Evolutionary conservation across 2,329 filamentous ascomycete species (phyloP), one percentile per base, ranked within the genome.

Genomic region (Venturia nashicola): DNA sequence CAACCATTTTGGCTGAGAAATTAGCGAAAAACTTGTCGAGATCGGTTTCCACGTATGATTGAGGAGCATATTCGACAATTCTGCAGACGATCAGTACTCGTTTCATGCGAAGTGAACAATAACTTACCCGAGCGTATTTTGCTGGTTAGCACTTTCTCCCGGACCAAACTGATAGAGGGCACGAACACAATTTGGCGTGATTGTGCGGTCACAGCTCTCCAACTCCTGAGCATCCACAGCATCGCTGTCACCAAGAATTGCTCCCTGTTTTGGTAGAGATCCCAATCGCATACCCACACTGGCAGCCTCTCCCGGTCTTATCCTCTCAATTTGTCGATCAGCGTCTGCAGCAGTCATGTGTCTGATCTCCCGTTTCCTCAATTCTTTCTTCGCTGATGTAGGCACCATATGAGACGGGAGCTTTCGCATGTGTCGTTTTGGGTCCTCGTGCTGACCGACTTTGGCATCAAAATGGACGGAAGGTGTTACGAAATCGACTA

Each of bases 351-450:
- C 39, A 64, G 27, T 64, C 23, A 68, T n/a, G 76, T 66, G 68
- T 84, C 86, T 51, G 77, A 77, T 0, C 83, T 82, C 0, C 82
- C 85, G 67, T 86, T 83, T 68, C 27, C 27, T 27, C 80, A 78
- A 16, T 12, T 59, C 51, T 34, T 39, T 46, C 51, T 59, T 63
- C 9, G 51, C 51, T 14, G 51, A 57, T 7, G 27, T 36, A 36
- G 51, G 67, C 14, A 78, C 69, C 32, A 68, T 64, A 64, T 70
- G 61, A 69, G 68, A 60, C 67, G 68, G 44, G 7, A 57, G 51
- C 27, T 67, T 66, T 67, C 67, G 40, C 46, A 32, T 14, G 34
- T 36, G 11, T 34, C 34, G 9, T 12, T 44, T 16, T 20, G 16
- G n/a, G 12, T 57, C 51, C 5, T 57, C 32, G 16, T 57, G 51